A percentile compares a stretch with the other conserved stretches of the same genome.
Evolutionary conservation across 2,329 filamentous ascomycete genomes (phyloP).

Genomic region (Ceratocystis cacaofunesta): DNA sequence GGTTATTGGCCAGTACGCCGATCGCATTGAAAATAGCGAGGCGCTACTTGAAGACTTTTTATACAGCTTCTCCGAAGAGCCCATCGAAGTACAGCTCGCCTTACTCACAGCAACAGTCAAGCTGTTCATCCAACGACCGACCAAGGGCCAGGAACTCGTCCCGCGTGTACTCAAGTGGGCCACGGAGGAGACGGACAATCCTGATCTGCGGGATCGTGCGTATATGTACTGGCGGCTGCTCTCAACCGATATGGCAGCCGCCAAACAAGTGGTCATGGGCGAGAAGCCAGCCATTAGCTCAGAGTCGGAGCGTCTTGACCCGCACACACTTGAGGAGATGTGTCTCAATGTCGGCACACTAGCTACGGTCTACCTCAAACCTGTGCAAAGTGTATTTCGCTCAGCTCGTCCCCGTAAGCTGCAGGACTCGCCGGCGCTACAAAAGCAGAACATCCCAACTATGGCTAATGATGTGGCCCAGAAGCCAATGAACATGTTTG

Average conservation of each 20-base stretch:
- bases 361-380: slow-evolving; percentile 94
- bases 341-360: slow-evolving; percentile 91
- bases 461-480: slow-evolving; percentile 32
- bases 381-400: slow-evolving; percentile 92
- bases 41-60: slow-evolving; percentile 88
- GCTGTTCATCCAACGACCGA: slow-evolving; percentile 91
- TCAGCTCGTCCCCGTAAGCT: slow-evolving; percentile 68
- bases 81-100: slow-evolving; percentile 87
- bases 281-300: slow-evolving; percentile 93
- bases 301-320: slow-evolving; percentile 86
- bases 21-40: slow-evolving; percentile 93
- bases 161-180: slow-evolving; percentile 96
- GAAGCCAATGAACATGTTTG: slow-evolving; percentile 46
- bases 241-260: slow-evolving; percentile 76
- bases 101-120: slow-evolving; percentile 94
- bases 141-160: slow-evolving; percentile 83
- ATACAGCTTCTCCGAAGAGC: slow-evolving; percentile 84
- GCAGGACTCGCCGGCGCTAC: slow-evolving; percentile 70
- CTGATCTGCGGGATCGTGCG: slow-evolving; percentile 82
- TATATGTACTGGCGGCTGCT: slow-evolving; percentile 99
- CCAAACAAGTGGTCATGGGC: slow-evolving; percentile 86
- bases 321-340: slow-evolving; percentile 85
- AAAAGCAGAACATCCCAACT: slow-evolving; percentile 50
- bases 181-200: slow-evolving; percentile 97
- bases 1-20: slow-evolving; percentile 97